Conservation (phyloP, 2,329 filamentous ascomycete species). For the Paecilomyces formosus region DNA sequence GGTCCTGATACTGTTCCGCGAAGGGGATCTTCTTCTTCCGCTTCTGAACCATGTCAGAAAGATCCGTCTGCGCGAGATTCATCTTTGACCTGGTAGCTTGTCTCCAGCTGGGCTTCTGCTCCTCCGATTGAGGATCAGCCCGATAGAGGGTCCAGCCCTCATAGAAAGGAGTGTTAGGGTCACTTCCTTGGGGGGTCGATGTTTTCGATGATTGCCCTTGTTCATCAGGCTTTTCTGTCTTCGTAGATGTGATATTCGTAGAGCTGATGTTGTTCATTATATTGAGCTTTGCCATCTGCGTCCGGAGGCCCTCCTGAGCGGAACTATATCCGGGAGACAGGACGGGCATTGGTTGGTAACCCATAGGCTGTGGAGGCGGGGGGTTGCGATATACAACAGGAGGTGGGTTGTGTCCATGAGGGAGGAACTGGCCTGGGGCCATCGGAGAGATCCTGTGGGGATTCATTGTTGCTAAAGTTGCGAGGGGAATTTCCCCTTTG, state of each 20-base stretch:
- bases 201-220: constrained; percentile 2
- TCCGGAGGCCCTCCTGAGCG: constrained; percentile 2
- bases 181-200: constrained; percentile 2
- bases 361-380: constrained; percentile 1
- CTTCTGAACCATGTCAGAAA: constrained; percentile 22
- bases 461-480: constrained; percentile 12
- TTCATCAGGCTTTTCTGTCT: neutral
- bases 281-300: constrained; percentile 12
- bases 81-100: constrained; percentile 21
- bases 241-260: constrained; percentile 3
- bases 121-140: constrained; percentile 18
- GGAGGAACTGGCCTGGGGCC: constrained; percentile 8
- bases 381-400: constrained; percentile 9
- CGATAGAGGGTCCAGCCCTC: constrained; percentile 31
- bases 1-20: constrained; percentile 19
- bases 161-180: constrained; percentile 11
- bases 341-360: constrained; percentile 1
- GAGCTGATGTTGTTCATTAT: constrained; percentile 1
- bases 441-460: constrained; percentile 11
- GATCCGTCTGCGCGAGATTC: constrained; percentile 23
- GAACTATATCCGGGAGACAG: neutral
- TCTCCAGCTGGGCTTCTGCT: constrained; percentile 23
- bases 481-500: neutral
- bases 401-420: constrained; percentile 5
- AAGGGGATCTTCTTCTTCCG: constrained; percentile 18